phyloP scores from a whole-genome alignment of 2,329 filamentous ascomycete species.

The Claviceps monticola region DNA sequence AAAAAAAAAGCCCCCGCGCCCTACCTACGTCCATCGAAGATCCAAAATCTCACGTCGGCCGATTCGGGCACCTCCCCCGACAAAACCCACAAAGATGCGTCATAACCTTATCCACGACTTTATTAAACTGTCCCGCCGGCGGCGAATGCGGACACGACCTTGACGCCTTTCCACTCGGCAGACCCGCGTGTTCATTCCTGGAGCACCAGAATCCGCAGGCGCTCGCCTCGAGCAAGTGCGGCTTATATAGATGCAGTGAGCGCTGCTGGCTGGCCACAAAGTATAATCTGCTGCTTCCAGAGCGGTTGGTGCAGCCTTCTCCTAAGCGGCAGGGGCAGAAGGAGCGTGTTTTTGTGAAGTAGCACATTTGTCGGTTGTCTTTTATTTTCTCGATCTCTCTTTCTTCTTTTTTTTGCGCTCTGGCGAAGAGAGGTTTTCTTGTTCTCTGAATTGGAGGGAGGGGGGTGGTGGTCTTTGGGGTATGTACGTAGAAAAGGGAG shows the following conservation, averaged over 20 bases:
- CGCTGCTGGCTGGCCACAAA: neutral
- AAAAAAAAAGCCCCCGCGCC: neutral
- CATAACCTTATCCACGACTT: neutral
- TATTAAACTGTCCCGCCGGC: neutral
- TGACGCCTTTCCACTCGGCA: neutral
- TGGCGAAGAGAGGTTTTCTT: neutral
- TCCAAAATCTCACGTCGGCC: neutral
- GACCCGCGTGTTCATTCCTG: neutral
- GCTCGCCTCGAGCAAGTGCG: neutral
- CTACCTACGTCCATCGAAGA: no score
- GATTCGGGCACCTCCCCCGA: neutral
- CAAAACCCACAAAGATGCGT: neutral
- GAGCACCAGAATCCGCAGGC: conserved; percentile 1
- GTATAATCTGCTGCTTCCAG: neutral
- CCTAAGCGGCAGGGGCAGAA: conserved; percentile 1
- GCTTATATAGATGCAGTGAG: neutral
- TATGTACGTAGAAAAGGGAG: neutral
- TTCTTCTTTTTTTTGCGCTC: neutral
- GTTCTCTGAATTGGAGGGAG: no score
- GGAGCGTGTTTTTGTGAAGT: conserved; percentile 1
- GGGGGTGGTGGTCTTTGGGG: neutral
- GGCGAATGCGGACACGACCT: conserved; percentile 1
- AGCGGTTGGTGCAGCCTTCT: neutral
- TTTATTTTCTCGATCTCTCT: neutral
- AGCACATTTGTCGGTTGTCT: neutral